Base-by-base conservation (phyloP, 78 protist genomes). In the Mastigamoeba balamuthi region DNA sequence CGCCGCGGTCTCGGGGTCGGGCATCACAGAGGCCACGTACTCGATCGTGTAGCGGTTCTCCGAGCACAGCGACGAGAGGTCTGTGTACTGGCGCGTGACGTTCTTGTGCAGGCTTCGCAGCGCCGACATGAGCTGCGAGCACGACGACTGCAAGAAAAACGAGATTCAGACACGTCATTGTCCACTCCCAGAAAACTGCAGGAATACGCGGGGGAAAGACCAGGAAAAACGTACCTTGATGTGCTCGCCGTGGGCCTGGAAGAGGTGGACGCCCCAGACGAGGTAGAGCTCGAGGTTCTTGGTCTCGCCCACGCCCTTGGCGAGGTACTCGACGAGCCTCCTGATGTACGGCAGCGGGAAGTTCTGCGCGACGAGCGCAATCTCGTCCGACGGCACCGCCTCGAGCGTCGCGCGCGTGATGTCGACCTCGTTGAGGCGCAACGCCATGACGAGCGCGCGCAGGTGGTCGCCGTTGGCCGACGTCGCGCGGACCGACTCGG, bases 211-310 rank as follows among this genome's bases (percentile, higher is more conserved):
- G n/a, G n/a, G n/a, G n/a, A n/a, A n/a, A n/a, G n/a, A n/a, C n/a
- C n/a, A n/a, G n/a, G n/a, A n/a, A n/a, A n/a, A n/a, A n/a, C n/a
- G n/a, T n/a, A n/a, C n/a, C n/a, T n/a, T n/a, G n/a, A 91, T 17
- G 63, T 29, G 52, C 33, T 63, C 78, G 23, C 91, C 90, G 78
- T 91, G 95, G 1, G 66, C 66, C 30, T 36, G 35, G 29, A 86
- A 48, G 3, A 87, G 63, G 36, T 33, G 44, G 48, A 40, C 40
- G 40, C 66, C 23, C 95, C 95, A 91, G 17, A 10, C 25, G 77
- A 91, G 44, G 70, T 86, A 86, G 44, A 80, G 84, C 52, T 91
- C 90, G 9, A 91, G 28, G 74, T 84, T 88, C 23, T 69, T 83
- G 2, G 85, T 58, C 36, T 25, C 41, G 37, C 68, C 85, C 65